Base-by-base conservation (phyloP, 495 filamentous ascomycete genomes). In the Penicillium desertorum region DNA sequence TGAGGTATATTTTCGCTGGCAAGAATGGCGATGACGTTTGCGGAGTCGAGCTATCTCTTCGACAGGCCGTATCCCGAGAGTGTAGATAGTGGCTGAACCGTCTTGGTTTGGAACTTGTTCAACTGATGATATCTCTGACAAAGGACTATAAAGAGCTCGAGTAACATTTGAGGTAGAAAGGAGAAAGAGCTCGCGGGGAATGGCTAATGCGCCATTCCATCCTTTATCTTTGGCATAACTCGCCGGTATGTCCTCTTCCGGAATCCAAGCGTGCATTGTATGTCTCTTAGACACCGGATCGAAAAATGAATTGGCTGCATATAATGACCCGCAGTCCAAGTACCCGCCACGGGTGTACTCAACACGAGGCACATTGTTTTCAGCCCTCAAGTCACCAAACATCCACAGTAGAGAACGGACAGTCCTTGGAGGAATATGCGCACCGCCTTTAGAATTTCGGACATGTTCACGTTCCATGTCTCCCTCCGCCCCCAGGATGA, bases 271-370 rank as follows among this genome's bases (percentile, higher is more conserved):
- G 49, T 53, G 53, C 9, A 59, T 45, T 19, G 59, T 46, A 12
- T 59, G 52, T 53, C 37, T 56, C 56, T 59, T 34, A 36, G 39
- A 50, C 30, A 47, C n/a, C 22, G 57, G 52, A 32, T 63, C 61
- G 34, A 56, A 46, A 39, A 59, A 63, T 39, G 61, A 63, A 29
- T 59, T 63, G 25, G 61, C 61, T 9, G 61, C 61, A 48, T 63
- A 63, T 20, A 59, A 27, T 32, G 44, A 63, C 11, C 61, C 61
- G 45, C 56, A 52, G 32, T 63, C 61, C 25, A 63, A 43, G 23
- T 63, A 48, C 2, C 61, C 61, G 25, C 61, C 61, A 45, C n/a
- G 45, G 56, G 20, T 37, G 51, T 36, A 49, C 14, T 42, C 23
- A 54, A 48, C 20, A 17, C 20, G 17, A 44, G 52, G 32, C 19